phyloP scores from a whole-genome alignment of 306 rosid genomes.

The Cucurbita moschata region DNA sequence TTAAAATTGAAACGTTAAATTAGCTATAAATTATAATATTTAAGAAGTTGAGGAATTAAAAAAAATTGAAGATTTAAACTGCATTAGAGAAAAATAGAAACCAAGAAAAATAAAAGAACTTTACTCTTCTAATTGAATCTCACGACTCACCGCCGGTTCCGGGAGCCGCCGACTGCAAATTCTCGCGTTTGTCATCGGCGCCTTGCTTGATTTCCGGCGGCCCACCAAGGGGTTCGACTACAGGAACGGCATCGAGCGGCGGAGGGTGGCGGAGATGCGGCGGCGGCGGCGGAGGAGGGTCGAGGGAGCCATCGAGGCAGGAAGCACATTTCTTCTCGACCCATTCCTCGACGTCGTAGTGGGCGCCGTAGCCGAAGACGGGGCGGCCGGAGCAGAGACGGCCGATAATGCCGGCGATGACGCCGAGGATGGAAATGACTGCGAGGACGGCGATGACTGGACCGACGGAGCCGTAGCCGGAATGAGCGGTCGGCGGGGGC shows the following conservation, averaged over 20 bases:
- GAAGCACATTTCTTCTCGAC: conserved; percentile 66
- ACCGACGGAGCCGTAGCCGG: conserved; percentile 58
- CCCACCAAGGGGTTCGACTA: conserved; percentile 12
- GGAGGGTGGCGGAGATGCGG: conserved; percentile 4
- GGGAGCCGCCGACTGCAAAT: background rate
- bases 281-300: conserved; percentile 17
- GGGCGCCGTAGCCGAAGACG: conserved; percentile 49
- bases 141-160: conserved; percentile 2
- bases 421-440: conserved; percentile 50
- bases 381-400: conserved; percentile 76
- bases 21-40: no score
- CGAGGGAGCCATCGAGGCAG: conserved; percentile 52
- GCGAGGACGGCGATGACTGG: conserved; percentile 70
- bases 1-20: no score
- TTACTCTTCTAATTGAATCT: background rate
- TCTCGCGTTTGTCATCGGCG: background rate
- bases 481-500: conserved; percentile 32
- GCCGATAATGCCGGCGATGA: conserved; percentile 67
- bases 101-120: background rate
- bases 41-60: no score
- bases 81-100: background rate
- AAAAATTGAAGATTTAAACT: background rate
- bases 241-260: conserved; percentile 2
- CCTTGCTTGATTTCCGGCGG: conserved; percentile 34
- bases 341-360: conserved; percentile 62